Conservation (phyloP, 176 grass and related monocot genomes). For the Otatea glauca region DNA sequence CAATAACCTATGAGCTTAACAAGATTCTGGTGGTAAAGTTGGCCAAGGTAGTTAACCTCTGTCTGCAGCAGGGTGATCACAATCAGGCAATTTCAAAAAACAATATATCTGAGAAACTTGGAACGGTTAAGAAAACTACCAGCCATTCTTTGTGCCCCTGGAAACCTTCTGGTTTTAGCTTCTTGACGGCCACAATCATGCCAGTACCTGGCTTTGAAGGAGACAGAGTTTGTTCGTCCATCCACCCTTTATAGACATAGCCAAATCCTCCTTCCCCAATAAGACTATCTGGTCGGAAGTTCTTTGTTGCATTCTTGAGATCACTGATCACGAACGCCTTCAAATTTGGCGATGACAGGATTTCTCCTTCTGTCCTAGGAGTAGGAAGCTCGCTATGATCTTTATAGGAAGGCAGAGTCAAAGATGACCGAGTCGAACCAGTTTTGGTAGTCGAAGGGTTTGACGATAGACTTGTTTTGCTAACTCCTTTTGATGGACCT, state of each 20-base stretch:
- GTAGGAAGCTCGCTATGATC: constrained; percentile 52
- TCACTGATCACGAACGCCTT: constrained; percentile 58
- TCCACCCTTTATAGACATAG: constrained; percentile 71
- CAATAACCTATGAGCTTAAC: constrained; percentile 92
- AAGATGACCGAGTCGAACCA: constrained; percentile 45
- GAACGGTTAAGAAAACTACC: constrained; percentile 44
- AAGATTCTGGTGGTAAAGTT: constrained; percentile 80
- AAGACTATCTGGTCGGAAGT: constrained; percentile 60
- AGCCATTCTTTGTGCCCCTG: constrained; percentile 82
- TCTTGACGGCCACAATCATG: constrained; percentile 65
- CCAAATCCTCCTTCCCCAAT: constrained; percentile 79
- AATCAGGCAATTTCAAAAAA: not conserved
- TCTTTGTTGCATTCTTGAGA: constrained; percentile 50
- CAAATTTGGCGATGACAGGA: constrained; percentile 58
- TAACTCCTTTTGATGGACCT: constrained; percentile 63
- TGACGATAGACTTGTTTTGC: constrained; percentile 60
- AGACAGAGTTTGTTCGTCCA: constrained; percentile 62
- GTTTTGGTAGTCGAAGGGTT: constrained; percentile 45
- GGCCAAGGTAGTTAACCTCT: constrained; percentile 84
- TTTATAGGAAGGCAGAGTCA: constrained; percentile 64
- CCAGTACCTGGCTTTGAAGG: constrained; percentile 58
- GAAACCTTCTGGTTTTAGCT: constrained; percentile 66
- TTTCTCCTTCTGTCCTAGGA: constrained; percentile 77
- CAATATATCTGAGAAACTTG: constrained; percentile 19
- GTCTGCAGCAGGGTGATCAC: constrained; percentile 52